phyloP scores from a whole-genome alignment of 495 filamentous ascomycete genomes.

The Astrothelium macrocarpum region DNA sequence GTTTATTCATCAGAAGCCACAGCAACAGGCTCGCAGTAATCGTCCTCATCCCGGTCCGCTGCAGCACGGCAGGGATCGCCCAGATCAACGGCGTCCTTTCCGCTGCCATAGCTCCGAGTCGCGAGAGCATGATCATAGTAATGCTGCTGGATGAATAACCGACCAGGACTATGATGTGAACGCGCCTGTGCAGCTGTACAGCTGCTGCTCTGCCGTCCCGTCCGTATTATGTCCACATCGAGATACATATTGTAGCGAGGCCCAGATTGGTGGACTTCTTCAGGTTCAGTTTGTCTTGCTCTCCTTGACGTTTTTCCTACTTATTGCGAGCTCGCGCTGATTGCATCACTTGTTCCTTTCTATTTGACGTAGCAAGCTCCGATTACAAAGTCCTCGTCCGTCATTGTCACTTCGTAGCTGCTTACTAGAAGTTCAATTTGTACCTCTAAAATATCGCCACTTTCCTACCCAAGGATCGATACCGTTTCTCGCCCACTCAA shows the following conservation, averaged over 20 bases:
- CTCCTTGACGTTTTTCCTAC: background rate
- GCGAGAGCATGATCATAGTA: background rate
- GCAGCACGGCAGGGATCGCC: background rate
- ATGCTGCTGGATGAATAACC: background rate
- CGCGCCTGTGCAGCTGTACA: background rate
- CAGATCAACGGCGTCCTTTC: background rate
- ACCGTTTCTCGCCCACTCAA: background rate
- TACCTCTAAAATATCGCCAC: background rate
- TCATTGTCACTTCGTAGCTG: background rate
- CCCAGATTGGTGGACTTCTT: background rate
- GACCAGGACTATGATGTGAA: background rate
- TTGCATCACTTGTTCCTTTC: background rate
- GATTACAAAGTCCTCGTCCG: background rate
- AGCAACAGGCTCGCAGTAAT: background rate
- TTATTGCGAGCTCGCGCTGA: no score
- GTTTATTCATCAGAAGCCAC: conserved; percentile 6
- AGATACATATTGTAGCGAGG: background rate
- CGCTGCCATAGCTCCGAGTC: background rate
- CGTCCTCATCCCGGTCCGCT: background rate
- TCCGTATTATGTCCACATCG: background rate
- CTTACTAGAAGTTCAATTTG: background rate
- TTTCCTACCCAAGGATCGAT: background rate
- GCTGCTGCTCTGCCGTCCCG: background rate
- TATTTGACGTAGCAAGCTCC: background rate
- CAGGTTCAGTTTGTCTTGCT: background rate